A percentile compares a stretch with the other conserved stretches of the same genome.
phyloP scores from a whole-genome alignment of 73 alveolate species.

The Paramecium pentaurelia region DNA sequence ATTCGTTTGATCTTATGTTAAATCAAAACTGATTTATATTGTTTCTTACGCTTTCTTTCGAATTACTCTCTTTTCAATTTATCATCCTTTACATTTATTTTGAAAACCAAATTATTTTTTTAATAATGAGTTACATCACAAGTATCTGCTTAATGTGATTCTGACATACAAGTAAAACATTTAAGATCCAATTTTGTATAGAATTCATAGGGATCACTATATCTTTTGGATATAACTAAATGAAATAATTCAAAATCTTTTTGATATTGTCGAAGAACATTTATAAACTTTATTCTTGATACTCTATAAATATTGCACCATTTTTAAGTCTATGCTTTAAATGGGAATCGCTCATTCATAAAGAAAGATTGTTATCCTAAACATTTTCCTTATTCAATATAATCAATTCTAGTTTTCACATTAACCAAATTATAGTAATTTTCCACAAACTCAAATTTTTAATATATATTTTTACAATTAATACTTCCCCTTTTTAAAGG shows the following conservation, averaged over 20 bases:
- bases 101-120: background rate
- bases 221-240: background rate
- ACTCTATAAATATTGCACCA: background rate
- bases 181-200: background rate
- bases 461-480: background rate
- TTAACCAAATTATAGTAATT: background rate
- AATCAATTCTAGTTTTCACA: background rate
- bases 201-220: background rate
- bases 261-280: background rate
- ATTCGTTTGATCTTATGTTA: background rate
- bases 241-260: background rate
- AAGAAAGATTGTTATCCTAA: background rate
- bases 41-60: background rate
- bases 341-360: background rate
- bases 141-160: background rate
- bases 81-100: background rate
- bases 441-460: background rate
- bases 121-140: conserved; percentile 20
- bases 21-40: background rate
- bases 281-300: background rate
- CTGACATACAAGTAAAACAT: background rate
- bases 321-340: background rate
- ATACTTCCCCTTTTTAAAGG: background rate
- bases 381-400: background rate
- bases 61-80: background rate